phyloP scores from a whole-genome alignment of 768 basidiomycete species.

The Guyanaporus albipodus region DNA sequence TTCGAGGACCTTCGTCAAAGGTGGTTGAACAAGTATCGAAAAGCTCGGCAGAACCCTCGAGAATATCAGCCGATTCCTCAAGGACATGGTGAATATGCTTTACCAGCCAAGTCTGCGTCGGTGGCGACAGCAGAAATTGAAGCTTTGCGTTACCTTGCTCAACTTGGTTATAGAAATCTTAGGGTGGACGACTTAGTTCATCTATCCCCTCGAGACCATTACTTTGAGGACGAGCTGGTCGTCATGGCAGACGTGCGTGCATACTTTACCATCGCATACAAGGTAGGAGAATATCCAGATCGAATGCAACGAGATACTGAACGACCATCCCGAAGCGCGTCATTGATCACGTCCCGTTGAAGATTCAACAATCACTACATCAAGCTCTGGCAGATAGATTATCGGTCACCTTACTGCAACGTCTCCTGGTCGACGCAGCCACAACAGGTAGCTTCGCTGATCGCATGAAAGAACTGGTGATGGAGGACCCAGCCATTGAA shows the following conservation, averaged over 20 bases:
- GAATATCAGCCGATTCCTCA: too few species aligned
- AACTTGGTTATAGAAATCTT: constrained; percentile 26
- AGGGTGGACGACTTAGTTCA: constrained; percentile 23
- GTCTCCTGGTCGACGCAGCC: constrained; percentile 25
- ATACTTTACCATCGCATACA: constrained; percentile 53
- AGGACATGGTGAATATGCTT: too few species aligned
- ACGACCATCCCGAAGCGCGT: constrained; percentile 38
- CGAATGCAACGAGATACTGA: background rate
- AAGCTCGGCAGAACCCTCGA: constrained; percentile 4
- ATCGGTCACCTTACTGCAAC: constrained; percentile 33
- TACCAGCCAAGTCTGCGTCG: too few species aligned
- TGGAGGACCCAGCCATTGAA: constrained; percentile 42
- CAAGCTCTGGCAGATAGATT: constrained; percentile 35
- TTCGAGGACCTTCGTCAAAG: constrained; percentile 13
- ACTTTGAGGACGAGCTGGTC: constrained; percentile 41
- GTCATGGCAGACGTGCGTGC: constrained; percentile 55
- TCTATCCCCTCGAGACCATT: constrained; percentile 23
- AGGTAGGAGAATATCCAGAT: constrained; percentile 33
- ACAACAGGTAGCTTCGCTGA: constrained; percentile 17
- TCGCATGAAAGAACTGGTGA: constrained; percentile 39
- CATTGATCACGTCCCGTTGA: constrained; percentile 50
- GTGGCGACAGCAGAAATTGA: background rate
- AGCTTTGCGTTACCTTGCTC: constrained; percentile 29
- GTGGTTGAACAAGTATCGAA: constrained; percentile 27
- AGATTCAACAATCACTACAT: constrained; percentile 45